These are phyloP conservation scores for Sisymbrium irio DNA, from an alignment of 345 rosid species.

Conservation along the genomic window DNA sequence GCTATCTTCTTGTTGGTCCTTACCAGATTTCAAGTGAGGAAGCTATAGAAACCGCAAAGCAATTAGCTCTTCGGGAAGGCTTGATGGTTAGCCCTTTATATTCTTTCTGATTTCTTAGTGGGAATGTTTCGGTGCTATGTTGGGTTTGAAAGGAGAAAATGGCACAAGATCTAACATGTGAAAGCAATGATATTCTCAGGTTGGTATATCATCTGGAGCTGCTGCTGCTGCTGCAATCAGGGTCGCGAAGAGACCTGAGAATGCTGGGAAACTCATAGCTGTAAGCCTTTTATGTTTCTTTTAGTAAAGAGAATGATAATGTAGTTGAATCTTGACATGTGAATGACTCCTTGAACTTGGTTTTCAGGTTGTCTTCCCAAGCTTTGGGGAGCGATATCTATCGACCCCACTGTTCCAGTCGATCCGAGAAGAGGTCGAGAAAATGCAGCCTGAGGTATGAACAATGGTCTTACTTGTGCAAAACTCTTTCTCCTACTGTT, in stretches of 20 bases:
- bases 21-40: conserved; percentile 50
- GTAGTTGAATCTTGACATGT: neutral
- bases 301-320: no score
- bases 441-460: conserved; percentile 72
- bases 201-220: conserved; percentile 57
- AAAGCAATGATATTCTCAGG: no score
- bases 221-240: conserved; percentile 50
- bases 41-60: conserved; percentile 90
- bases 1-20: neutral
- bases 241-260: conserved; percentile 50
- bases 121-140: neutral
- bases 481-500: neutral
- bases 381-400: conserved; percentile 90
- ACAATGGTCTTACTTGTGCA: neutral
- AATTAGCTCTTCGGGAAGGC: conserved; percentile 93
- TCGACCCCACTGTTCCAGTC: conserved; percentile 89
- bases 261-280: conserved; percentile 52
- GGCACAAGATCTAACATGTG: no score
- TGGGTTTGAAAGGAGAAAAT: no score
- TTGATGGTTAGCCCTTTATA: conserved; percentile 75
- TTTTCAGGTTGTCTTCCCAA: conserved; percentile 86
- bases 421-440: conserved; percentile 85
- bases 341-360: neutral
- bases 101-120: neutral
- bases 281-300: conserved; percentile 35